A percentile compares a stretch with the other conserved stretches of the same genome.
phyloP scores from a whole-genome alignment of 2,329 filamentous ascomycete genomes.

The Aureobasidium sp. region DNA sequence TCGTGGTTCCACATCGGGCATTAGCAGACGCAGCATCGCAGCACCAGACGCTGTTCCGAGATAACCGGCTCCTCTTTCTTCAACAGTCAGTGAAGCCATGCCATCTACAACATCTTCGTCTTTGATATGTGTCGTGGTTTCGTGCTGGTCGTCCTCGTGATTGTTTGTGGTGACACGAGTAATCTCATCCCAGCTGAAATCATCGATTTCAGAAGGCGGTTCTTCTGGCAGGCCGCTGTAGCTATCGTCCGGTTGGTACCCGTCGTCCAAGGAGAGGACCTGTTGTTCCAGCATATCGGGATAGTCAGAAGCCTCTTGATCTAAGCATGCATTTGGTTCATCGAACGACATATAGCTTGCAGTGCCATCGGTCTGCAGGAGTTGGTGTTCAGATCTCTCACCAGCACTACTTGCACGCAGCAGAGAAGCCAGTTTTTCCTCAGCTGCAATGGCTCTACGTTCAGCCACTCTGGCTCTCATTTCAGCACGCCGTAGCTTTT shows the following conservation, averaged over 20 bases:
- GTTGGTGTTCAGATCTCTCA: constrained; percentile 1
- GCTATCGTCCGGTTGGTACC: neutral
- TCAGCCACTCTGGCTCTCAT: constrained; percentile 20
- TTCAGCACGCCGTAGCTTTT: constrained; percentile 31
- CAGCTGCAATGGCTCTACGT: constrained; percentile 20
- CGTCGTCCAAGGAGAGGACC: neutral
- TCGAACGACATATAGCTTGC: neutral
- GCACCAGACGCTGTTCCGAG: constrained; percentile 42
- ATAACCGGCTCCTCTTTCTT: constrained; percentile 35
- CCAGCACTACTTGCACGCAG: neutral
- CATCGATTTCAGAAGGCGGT: constrained; percentile 22
- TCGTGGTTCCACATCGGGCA: constrained; percentile 19
- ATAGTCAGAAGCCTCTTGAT: neutral
- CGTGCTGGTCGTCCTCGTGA: neutral
- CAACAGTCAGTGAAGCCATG: constrained; percentile 30
- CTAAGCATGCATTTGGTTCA: neutral
- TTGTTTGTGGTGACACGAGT: neutral
- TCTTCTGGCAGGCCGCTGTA: constrained; percentile 20
- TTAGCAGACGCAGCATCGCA: constrained; percentile 34
- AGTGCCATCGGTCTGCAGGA: neutral
- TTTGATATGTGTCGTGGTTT: neutral
- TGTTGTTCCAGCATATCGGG: neutral
- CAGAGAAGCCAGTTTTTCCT: constrained; percentile 16
- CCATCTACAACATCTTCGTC: constrained; percentile 19
- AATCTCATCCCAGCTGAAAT: constrained; percentile 23